phyloP scores from a whole-genome alignment of 306 rosid species.

The Quercus mongolica region DNA sequence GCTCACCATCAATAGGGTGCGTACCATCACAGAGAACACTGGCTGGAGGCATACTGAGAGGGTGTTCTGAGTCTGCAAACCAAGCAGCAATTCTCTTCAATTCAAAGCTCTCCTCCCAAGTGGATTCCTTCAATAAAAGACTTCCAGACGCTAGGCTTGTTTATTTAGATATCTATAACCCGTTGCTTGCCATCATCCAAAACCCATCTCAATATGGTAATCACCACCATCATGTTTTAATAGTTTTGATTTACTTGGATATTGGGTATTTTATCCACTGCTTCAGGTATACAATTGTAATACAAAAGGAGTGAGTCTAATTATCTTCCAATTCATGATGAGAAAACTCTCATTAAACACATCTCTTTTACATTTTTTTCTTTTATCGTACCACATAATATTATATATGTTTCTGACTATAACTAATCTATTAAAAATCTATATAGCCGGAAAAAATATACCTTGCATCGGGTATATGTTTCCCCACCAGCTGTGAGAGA shows the following conservation, averaged over 20 bases:
- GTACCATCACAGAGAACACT: constrained; percentile 47
- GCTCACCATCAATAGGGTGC: constrained; percentile 37
- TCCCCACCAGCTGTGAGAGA: too few species aligned
- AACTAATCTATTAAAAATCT: too few species aligned
- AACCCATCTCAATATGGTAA: constrained; percentile 40
- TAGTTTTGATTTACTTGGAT: neutral
- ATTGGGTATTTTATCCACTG: too few species aligned
- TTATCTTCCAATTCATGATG: too few species aligned
- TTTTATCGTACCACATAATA: too few species aligned
- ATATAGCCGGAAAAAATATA: too few species aligned
- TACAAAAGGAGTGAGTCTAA: too few species aligned
- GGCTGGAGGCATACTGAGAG: constrained; percentile 30
- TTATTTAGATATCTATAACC: constrained; percentile 35
- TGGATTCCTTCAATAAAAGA: constrained; percentile 16
- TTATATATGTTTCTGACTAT: too few species aligned
- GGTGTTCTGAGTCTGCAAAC: constrained; percentile 32
- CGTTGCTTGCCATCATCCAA: constrained; percentile 23
- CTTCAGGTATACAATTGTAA: too few species aligned
- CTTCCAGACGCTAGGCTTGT: constrained; percentile 42
- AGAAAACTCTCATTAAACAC: too few species aligned
- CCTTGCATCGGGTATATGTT: too few species aligned
- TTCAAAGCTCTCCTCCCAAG: constrained; percentile 33
- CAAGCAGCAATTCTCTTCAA: constrained; percentile 46
- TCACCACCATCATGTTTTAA: neutral
- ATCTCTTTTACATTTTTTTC: too few species aligned